Conservation (phyloP, 371 early-diverging fungal species). For the Haplosporangium sp. region DNA sequence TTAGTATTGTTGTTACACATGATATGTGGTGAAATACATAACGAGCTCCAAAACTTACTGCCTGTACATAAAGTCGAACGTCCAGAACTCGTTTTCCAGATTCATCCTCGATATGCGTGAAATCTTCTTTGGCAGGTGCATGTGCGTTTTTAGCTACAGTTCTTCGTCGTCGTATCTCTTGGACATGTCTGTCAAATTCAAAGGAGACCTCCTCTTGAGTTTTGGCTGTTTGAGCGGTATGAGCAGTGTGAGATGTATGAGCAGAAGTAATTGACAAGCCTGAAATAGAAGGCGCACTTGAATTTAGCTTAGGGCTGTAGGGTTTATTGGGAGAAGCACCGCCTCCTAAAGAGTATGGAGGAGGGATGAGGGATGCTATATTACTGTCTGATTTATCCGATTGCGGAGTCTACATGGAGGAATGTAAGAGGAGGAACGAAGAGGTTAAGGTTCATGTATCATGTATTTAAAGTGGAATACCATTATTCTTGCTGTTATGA, state of each 20-base stretch:
- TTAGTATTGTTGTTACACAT: neutral
- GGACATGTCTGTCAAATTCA: slow-evolving; percentile 53
- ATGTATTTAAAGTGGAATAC: neutral
- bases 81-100: slow-evolving; percentile 46
- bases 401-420: slow-evolving; percentile 16
- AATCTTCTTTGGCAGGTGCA: slow-evolving; percentile 36
- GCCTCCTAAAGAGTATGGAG: neutral
- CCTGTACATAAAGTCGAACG: slow-evolving; percentile 29
- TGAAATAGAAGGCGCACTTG: neutral
- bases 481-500: slow-evolving; percentile 1
- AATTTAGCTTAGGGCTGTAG: neutral
- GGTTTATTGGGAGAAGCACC: slow-evolving; percentile 15
- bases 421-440: neutral
- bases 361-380: neutral
- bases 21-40: too few species aligned
- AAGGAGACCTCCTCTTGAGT: slow-evolving; percentile 43
- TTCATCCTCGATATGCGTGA: slow-evolving; percentile 35
- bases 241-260: slow-evolving; percentile 9
- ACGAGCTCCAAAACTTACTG: slow-evolving; percentile 24
- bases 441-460: neutral
- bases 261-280: neutral
- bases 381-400: neutral
- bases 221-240: neutral
- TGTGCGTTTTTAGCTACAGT: slow-evolving; percentile 25
- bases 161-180: slow-evolving; percentile 51